Evolutionary conservation across 1,284 basidiomycete species (phyloP).

Genomic region (Sanguinoderma infundibulare): DNA sequence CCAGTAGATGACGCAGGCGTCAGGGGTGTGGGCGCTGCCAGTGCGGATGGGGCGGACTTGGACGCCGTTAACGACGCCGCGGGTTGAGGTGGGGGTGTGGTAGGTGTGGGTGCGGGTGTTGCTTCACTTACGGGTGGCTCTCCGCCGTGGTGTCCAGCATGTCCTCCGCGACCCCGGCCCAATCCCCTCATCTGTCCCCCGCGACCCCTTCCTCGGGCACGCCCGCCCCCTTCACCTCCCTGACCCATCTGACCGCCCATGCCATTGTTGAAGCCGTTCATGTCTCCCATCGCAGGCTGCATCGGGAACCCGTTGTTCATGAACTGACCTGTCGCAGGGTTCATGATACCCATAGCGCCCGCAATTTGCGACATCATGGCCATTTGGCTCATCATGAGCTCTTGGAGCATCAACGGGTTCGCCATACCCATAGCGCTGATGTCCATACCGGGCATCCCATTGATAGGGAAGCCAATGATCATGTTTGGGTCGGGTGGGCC

Average conservation of each 20-base stretch:
- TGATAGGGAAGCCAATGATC: constrained; percentile 58
- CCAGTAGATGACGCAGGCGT: constrained; percentile 33
- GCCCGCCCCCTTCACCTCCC: neutral
- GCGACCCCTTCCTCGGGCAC: constrained; percentile 21
- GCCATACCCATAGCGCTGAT: constrained; percentile 62
- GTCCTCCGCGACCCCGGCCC: constrained; percentile 41
- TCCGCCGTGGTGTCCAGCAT: constrained; percentile 21
- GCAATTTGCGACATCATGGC: constrained; percentile 85
- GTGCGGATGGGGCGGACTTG: constrained; percentile 26
- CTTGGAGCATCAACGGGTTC: constrained; percentile 76
- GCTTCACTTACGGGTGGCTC: constrained; percentile 15
- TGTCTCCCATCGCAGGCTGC: constrained; percentile 30
- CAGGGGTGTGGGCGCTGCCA: constrained; percentile 42
- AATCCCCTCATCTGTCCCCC: constrained; percentile 24
- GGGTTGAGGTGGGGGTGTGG: constrained; percentile 15
- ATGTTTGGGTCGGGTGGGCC: constrained; percentile 55
- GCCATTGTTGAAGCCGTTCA: constrained; percentile 1
- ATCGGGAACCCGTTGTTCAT: constrained; percentile 28
- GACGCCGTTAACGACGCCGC: constrained; percentile 23
- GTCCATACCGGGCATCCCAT: constrained; percentile 61
- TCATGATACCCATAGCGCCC: constrained; percentile 72
- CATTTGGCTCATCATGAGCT: constrained; percentile 88
- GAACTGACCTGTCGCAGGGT: constrained; percentile 56
- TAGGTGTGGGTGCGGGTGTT: neutral
- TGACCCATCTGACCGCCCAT: neutral